Evolutionary conservation across 2,329 filamentous ascomycete species (phyloP), one percentile per base, ranked within the genome.

Genomic region (Apiospora aurea): DNA sequence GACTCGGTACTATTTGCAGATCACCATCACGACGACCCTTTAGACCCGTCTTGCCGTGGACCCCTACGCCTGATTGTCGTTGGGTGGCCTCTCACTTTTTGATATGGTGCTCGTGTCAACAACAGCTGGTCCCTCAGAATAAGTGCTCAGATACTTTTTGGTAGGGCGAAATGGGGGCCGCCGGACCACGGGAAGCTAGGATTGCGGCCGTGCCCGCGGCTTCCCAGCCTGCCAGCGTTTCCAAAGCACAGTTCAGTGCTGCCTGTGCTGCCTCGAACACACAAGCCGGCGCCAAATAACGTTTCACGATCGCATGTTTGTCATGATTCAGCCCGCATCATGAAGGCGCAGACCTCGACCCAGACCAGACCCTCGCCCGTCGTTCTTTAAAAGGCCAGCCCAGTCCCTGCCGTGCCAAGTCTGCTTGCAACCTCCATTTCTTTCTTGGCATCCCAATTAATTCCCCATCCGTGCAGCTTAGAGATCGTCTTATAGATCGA

Each of bases 401-500:
- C 29, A 13, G 8, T 41, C 57, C 57, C 57, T n/a, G 57, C n/a
- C 16, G 24, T 61, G 53, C 57, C 57, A 64, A 64, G 57, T 64
- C 57, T n/a, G 57, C 57, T 41, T 41, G 13, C n/a, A 51, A 64
- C 29, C 57, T n/a, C 57, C 34, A 41, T 41, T 64, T 64, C 57
- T n/a, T 41, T 34, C 57, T 64, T 64, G 57, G 57, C 57, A 64
- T 64, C 57, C 57, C 57, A 64, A 64, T 64, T 41, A 41, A 24
- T 64, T 64, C 57, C 57, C 57, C 57, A 64, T 38, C 57, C 57
- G 34, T 64, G 57, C 57, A 64, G 26, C 41, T 43, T 57, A 61
- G 53, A 21, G 53, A 38, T 61, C 53, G 53, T 34, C 29, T 64
- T 64, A 38, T 64, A 64, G 34, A 64, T 8, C 34, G 21, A 4